These are phyloP conservation scores for Falciphora oryzae DNA, from an alignment of 2,329 filamentous ascomycete species.

Conservation along the genomic window DNA sequence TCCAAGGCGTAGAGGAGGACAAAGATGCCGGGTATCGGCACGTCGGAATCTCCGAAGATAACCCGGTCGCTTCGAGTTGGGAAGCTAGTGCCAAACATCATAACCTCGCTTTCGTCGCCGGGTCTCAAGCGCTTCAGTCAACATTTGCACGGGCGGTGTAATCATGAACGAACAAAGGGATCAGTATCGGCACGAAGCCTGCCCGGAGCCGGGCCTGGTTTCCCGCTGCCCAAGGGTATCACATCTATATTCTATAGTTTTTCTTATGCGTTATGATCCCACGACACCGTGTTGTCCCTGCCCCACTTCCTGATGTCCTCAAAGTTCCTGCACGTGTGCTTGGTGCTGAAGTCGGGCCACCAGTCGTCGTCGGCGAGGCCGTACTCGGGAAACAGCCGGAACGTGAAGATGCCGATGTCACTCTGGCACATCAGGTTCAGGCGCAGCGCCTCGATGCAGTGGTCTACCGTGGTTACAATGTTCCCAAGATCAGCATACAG, in stretches of 20 bases:
- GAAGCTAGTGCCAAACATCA: too few relatives aligned
- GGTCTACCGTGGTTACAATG: slow-evolving; percentile 31
- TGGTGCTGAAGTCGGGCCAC: slow-evolving; percentile 50
- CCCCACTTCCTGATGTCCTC: slow-evolving; percentile 46
- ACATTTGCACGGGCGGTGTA: too few relatives aligned
- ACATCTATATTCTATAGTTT: neutral
- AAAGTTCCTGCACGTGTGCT: slow-evolving; percentile 49
- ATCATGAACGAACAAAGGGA: too few relatives aligned
- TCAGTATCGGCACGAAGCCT: too few relatives aligned
- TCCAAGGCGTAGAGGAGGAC: too few relatives aligned
- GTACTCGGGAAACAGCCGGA: slow-evolving; percentile 41
- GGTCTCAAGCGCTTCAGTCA: too few relatives aligned
- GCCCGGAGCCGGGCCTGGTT: too few relatives aligned
- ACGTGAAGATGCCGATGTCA: slow-evolving; percentile 49
- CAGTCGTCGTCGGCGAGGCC: slow-evolving; percentile 35
- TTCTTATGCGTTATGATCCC: slow-evolving; percentile 23
- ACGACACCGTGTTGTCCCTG: slow-evolving; percentile 42
- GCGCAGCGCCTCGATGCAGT: neutral
- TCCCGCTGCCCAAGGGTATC: neutral
- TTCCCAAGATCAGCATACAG: slow-evolving; percentile 3
- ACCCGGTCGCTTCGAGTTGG: too few relatives aligned
- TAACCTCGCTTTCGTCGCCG: too few relatives aligned
- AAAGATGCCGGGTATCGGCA: too few relatives aligned
- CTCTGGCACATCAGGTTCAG: slow-evolving; percentile 27
- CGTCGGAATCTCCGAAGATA: too few relatives aligned